Evolutionary conservation across 2,329 filamentous ascomycete species (phyloP).

Genomic region (Sodiomyces alkalinus): DNA sequence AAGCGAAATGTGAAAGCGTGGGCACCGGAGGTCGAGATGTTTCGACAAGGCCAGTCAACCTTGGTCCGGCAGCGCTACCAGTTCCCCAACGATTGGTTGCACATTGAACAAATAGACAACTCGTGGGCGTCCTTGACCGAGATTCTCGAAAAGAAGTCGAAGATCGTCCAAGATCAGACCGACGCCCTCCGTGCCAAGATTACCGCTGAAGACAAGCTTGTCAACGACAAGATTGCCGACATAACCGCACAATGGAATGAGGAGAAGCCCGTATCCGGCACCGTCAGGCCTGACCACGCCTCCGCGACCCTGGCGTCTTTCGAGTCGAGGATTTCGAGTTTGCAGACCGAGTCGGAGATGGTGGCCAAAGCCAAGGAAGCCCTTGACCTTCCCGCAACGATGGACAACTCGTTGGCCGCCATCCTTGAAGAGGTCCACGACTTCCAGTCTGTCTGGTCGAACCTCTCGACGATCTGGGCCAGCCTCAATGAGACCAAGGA

Average conservation of each 20-base stretch:
- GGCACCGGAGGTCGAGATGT: slow-evolving; percentile 92
- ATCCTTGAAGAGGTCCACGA: slow-evolving; percentile 94
- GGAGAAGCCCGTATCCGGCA: slow-evolving; percentile 92
- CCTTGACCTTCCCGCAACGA: slow-evolving; percentile 68
- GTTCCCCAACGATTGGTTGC: slow-evolving; percentile 85
- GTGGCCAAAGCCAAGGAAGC: slow-evolving; percentile 95
- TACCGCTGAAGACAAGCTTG: slow-evolving; percentile 78
- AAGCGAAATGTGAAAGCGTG: slow-evolving; percentile 86
- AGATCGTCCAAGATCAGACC: slow-evolving; percentile 91
- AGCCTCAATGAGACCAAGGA: slow-evolving; percentile 89
- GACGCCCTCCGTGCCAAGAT: slow-evolving; percentile 94
- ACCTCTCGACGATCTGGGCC: slow-evolving; percentile 89
- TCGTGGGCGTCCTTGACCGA: slow-evolving; percentile 93
- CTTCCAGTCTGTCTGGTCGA: slow-evolving; percentile 97
- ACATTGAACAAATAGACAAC: slow-evolving; percentile 89
- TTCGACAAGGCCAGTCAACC: slow-evolving; percentile 88
- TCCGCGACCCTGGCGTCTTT: slow-evolving; percentile 71
- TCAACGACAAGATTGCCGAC: slow-evolving; percentile 76
- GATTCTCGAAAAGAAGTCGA: slow-evolving; percentile 78
- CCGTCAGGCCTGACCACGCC: slow-evolving; percentile 78
- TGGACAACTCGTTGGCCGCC: slow-evolving; percentile 67
- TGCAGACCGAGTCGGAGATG: slow-evolving; percentile 83
- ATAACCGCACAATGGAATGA: slow-evolving; percentile 83
- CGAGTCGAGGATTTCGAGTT: slow-evolving; percentile 66
- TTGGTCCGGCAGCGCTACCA: slow-evolving; percentile 85